phyloP scores from a whole-genome alignment of 116 monocot species.

The Phalaenopsis hybrid region DNA sequence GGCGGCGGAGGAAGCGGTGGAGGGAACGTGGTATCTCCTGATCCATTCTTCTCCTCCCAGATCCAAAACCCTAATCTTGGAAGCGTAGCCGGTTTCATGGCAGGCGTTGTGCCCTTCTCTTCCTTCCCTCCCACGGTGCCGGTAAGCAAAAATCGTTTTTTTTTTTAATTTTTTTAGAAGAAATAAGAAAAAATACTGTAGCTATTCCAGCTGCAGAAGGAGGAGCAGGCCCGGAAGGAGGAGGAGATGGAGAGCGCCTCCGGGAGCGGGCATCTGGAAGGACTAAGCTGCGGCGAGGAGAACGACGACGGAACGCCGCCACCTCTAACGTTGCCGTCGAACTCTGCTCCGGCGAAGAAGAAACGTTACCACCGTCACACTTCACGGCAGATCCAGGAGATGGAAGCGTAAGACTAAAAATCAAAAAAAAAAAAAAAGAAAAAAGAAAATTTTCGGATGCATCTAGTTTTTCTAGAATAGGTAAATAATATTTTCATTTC shows the following conservation, averaged over 20 bases:
- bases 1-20: conserved; percentile 2
- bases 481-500: not conserved
- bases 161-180: not conserved
- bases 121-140: conserved; percentile 44
- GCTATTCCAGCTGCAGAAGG: conserved; percentile 32
- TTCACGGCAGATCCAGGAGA: conserved; percentile 87
- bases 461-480: not conserved
- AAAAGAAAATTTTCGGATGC: not conserved
- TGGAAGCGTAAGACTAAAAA: conserved; percentile 69
- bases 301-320: conserved; percentile 34
- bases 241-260: conserved; percentile 70
- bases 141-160: conserved; percentile 22
- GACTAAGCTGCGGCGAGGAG: conserved; percentile 75
- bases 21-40: conserved; percentile 16
- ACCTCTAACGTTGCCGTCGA: not conserved
- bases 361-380: conserved; percentile 99
- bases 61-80: conserved; percentile 38
- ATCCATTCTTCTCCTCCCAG: conserved; percentile 45
- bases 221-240: conserved; percentile 54
- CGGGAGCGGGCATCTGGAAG: conserved; percentile 78
- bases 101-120: conserved; percentile 45
- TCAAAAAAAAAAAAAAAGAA: not conserved
- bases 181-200: not conserved
- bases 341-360: conserved; percentile 43
- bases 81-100: conserved; percentile 40